Evolutionary conservation across 1,139 yeast species (phyloP).

Genomic region (Geotrichum fermentans): DNA sequence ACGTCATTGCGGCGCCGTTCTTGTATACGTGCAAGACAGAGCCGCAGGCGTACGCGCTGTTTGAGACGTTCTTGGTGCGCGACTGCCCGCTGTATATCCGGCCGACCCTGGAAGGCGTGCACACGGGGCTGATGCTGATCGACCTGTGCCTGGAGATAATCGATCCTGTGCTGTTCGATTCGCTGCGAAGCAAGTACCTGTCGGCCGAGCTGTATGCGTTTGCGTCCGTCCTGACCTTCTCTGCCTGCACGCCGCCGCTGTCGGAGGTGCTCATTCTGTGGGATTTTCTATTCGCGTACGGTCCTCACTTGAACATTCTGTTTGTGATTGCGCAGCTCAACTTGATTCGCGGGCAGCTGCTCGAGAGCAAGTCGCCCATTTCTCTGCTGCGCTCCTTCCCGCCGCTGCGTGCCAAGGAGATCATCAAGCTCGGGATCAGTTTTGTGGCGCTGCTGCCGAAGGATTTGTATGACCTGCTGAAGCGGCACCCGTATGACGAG

Average conservation of each 20-base stretch:
- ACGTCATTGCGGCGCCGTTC: slow-evolving; percentile 80
- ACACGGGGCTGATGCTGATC: slow-evolving; percentile 61
- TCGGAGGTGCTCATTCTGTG: slow-evolving; percentile 70
- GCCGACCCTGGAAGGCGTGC: slow-evolving; percentile 77
- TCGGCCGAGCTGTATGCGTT: slow-evolving; percentile 86
- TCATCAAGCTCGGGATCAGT: slow-evolving; percentile 73
- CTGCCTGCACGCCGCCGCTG: slow-evolving; percentile 88
- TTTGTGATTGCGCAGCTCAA: slow-evolving; percentile 82
- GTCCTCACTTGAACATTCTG: slow-evolving; percentile 79
- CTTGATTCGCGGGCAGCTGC: slow-evolving; percentile 56
- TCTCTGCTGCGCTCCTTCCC: slow-evolving; percentile 70
- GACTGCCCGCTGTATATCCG: slow-evolving; percentile 76
- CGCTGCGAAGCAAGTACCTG: slow-evolving; percentile 56
- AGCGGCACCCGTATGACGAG: slow-evolving; percentile 64
- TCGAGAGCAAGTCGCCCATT: slow-evolving; percentile 67
- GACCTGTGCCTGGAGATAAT: slow-evolving; percentile 67
- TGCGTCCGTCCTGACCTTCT: slow-evolving; percentile 78
- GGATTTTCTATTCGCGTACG: slow-evolving; percentile 91
- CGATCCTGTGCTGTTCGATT: slow-evolving; percentile 65
- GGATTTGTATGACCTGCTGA: slow-evolving; percentile 59
- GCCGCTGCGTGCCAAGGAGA: slow-evolving; percentile 56
- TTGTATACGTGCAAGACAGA: slow-evolving; percentile 73
- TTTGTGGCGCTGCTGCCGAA: slow-evolving; percentile 75
- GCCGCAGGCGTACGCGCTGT: slow-evolving; percentile 76
- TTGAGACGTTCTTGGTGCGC: slow-evolving; percentile 52